Evolutionary conservation across 805 yeast genomes (phyloP), one percentile per base, ranked within the genome.

Genomic region (Teunomyces pallodes): DNA sequence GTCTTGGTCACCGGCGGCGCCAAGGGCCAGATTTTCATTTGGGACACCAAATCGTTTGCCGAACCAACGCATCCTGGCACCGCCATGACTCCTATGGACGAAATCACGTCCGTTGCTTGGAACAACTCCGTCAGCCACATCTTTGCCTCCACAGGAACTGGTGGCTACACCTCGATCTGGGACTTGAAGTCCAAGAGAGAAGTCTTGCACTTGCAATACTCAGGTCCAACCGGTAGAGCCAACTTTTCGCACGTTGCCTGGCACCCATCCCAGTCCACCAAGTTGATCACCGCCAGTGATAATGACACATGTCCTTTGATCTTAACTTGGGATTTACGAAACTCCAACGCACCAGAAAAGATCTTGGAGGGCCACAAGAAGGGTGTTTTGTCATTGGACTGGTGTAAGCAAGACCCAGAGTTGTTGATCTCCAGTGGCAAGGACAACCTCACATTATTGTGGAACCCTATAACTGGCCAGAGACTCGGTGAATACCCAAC

Each of bases 221-320:
- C 83, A 17, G 82, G 85, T 6, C 70, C 80, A 9, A 53, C 53
- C 27, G 77, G 76, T 39, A 80, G 86, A 60, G 85, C 90, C 20
- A 85, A 84, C 47, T 77, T 92, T 44, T 82, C 95, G 31, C 79
- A 80, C 51, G 95, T 94, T 10, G 90, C 86, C 49, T 94, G 99
- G 99, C 97, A 94, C 66, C 99, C 99, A 48, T 70, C 79, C 39
- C 85, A 84, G 69, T 82, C 92, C 49, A 92, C 98, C 12, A 86
- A 82, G 63, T 79, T 94, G 50, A 83, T 87, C 26, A 92, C 98
- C 24, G 96, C 96, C 26, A 84, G 94, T 27, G 90, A 86, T 51
- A 80, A 82, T 49, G 97, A 91, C 66, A 73, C 77, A 16, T 81
- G 82, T 44, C 96, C 99, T 9, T 78, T 87, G 29, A 83, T 94